Base-by-base conservation (phyloP, 768 basidiomycete species). In the Botryobasidium botryosum region DNA sequence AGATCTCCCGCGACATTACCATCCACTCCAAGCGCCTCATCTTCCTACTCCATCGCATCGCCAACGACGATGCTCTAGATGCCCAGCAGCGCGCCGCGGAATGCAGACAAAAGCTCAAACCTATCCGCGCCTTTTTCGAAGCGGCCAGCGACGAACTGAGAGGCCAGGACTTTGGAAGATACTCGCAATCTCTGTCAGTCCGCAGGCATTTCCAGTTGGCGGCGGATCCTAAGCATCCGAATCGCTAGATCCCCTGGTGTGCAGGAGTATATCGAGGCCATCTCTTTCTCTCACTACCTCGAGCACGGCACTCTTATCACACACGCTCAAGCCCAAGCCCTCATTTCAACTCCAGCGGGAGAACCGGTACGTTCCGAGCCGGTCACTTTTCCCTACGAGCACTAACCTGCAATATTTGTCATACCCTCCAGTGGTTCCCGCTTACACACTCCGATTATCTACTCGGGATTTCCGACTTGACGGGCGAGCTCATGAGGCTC, bases 401-500 rank as follows among this genome's bases (percentile, higher is more conserved):
- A n/a, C n/a, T n/a, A n/a, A n/a, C n/a, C n/a, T n/a, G n/a, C n/a
- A n/a, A n/a, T n/a, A n/a, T n/a, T n/a, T n/a, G n/a, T n/a, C n/a
- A n/a, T 24, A 8, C 10, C 13, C 27, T 31, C 36, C 58, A 92
- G 90, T 81, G 72, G 51, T 80, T 90, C 53, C 72, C 76, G 3
- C 57, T 91, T 26, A 69, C 85, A 6, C 57, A 74, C 27, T 75
- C 80, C 32, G 91, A 97, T 57, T 97, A 94, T 56, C 65, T 96
- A 12, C 72, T 96, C 2, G 94, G 94, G 4, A 62, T 97, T 24
- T 84, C 86, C 5, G 94, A 99, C 61, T 69, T 99, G 18, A 94
- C 88, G 0, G 94, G 94, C 35, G 94, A 99, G 62, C 72, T 97
- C 21, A 96, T 97, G 94, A 73, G 92, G 27, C 81, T 79, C 51